A percentile compares a stretch with the other conserved stretches of the same genome.
Conservation (phyloP, 371 early-diverging fungal genomes). For the Rhizopus arrhizus region DNA sequence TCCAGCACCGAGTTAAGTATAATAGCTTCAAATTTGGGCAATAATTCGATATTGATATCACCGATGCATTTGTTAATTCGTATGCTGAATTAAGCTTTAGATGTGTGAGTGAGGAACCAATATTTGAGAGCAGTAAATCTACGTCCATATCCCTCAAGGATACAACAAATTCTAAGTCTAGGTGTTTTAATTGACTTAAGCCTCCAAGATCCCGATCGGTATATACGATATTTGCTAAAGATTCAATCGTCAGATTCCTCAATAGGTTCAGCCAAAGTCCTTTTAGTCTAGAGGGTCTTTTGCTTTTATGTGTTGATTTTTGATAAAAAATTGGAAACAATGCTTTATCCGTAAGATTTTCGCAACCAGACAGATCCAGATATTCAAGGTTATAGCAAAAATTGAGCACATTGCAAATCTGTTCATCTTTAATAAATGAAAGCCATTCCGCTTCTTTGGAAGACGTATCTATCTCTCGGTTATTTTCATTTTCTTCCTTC, state of each 20-base stretch:
- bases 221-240: constrained; percentile 1
- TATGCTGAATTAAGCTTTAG: constrained; percentile 42
- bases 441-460: constrained; percentile 50
- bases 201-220: neutral
- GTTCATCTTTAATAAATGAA: constrained; percentile 18
- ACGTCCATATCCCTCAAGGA: constrained; percentile 10
- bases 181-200: constrained; percentile 7
- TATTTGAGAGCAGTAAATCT: constrained; percentile 9
- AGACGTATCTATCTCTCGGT: constrained; percentile 38
- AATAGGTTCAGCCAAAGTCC: constrained; percentile 29
- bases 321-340: constrained; percentile 9
- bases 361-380: constrained; percentile 41
- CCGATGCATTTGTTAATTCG: constrained; percentile 29
- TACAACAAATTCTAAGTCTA: constrained; percentile 25
- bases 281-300: neutral
- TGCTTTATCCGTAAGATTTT: constrained; percentile 22
- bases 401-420: constrained; percentile 20
- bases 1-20: constrained; percentile 48
- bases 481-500: constrained; percentile 28
- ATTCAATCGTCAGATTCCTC: constrained; percentile 7
- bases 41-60: constrained; percentile 21
- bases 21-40: constrained; percentile 38
- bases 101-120: constrained; percentile 30
- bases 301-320: neutral
- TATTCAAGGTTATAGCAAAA: constrained; percentile 30